Conservation (phyloP, 2,329 filamentous ascomycete species). For the Thelonectria olida region DNA sequence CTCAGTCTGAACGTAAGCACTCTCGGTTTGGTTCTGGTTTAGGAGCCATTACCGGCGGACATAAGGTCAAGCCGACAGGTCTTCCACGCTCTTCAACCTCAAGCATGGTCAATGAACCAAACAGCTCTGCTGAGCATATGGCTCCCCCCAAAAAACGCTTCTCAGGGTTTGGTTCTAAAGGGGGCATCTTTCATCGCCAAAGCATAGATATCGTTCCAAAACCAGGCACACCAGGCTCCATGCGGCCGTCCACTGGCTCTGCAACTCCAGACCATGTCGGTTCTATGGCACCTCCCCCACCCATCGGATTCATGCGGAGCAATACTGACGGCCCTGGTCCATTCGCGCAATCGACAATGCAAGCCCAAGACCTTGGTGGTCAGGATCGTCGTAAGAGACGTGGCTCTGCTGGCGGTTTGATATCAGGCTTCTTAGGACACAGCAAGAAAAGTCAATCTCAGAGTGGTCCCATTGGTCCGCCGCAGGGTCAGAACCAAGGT, state of each 20-base stretch:
- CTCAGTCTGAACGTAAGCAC: constrained; percentile 48
- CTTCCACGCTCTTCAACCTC: constrained; percentile 36
- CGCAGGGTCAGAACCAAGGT: constrained; percentile 24
- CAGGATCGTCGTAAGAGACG: constrained; percentile 39
- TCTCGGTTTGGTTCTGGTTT: constrained; percentile 49
- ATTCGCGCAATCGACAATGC: constrained; percentile 25
- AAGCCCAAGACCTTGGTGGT: constrained; percentile 13
- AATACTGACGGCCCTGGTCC: constrained; percentile 33
- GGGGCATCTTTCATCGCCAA: constrained; percentile 40
- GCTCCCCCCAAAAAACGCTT: constrained; percentile 54
- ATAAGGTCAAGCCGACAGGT: constrained; percentile 27
- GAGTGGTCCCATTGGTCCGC: background rate
- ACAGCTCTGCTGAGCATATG: constrained; percentile 17
- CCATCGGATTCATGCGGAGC: constrained; percentile 31
- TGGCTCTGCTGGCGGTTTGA: constrained; percentile 42
- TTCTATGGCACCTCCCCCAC: constrained; percentile 23
- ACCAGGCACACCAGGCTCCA: constrained; percentile 30
- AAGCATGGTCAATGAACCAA: constrained; percentile 31
- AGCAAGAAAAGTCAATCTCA: constrained; percentile 31
- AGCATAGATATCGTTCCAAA: constrained; percentile 25
- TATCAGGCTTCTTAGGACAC: constrained; percentile 43
- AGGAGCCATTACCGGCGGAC: constrained; percentile 26
- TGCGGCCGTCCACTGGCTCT: constrained; percentile 28
- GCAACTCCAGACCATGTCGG: constrained; percentile 21
- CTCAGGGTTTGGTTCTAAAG: constrained; percentile 47